Percentiles rank a stretch among this genome's conserved stretches.
These are phyloP conservation scores for Fusarium sp. DNA, from an alignment of 2,329 filamentous ascomycete species.

Conservation along the genomic window DNA sequence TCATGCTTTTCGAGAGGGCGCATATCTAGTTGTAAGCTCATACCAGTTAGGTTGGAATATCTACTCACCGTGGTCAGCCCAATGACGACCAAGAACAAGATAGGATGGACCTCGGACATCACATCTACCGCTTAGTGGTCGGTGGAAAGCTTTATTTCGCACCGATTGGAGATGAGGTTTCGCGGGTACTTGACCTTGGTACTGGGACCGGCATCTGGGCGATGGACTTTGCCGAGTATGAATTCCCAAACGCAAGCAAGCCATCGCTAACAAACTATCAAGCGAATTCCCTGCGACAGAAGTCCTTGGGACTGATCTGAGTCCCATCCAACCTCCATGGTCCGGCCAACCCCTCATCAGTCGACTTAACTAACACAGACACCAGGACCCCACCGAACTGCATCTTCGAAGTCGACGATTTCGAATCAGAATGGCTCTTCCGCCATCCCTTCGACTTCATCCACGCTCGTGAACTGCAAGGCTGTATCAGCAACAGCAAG, in stretches of 20 bases:
- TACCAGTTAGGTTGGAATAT: too few species aligned
- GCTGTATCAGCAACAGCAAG: conserved; percentile 1
- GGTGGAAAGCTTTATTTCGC: conserved; percentile 20
- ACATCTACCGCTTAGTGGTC: conserved; percentile 10
- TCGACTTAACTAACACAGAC: rapidly evolving
- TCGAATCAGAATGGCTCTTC: conserved; percentile 22
- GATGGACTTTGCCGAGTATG: conserved; percentile 27
- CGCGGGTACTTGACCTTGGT: conserved; percentile 18
- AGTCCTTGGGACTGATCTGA: conserved; percentile 20
- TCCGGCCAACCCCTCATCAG: neutral
- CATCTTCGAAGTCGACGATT: conserved; percentile 21
- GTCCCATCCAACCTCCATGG: conserved; percentile 26
- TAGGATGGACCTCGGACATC: conserved; percentile 25
- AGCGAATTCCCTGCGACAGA: conserved; percentile 13
- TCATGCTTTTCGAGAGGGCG: conserved; percentile 17
- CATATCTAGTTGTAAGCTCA: conserved; percentile 3
- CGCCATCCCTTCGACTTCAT: conserved; percentile 13
- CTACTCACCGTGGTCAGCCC: neutral
- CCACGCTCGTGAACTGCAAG: conserved; percentile 9
- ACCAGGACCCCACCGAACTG: conserved; percentile 14
- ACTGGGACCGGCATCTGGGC: conserved; percentile 26
- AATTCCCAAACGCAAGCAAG: rapidly evolving
- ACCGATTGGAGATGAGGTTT: neutral
- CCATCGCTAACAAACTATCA: rapidly evolving
- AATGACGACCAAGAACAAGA: conserved; percentile 24